These are phyloP conservation scores for Pseudocercospora cruenta DNA, from an alignment of 2,329 filamentous ascomycete genomes.

Conservation along the genomic window DNA sequence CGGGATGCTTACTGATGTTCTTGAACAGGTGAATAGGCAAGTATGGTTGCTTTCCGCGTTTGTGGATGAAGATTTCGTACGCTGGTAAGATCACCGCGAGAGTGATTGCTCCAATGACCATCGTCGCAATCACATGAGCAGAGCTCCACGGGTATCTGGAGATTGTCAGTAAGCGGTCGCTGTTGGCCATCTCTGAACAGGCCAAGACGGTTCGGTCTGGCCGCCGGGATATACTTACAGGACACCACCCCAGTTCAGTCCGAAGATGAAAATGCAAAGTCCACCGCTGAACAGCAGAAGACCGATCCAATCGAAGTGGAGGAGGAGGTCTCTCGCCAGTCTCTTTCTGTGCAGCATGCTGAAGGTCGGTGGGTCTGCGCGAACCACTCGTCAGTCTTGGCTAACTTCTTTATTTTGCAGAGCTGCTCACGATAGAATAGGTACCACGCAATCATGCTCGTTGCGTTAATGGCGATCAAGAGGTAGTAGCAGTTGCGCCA, in stretches of 20 bases:
- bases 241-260: constrained; percentile 35
- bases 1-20: constrained; percentile 20
- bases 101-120: constrained; percentile 29
- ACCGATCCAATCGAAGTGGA: constrained; percentile 33
- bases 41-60: constrained; percentile 28
- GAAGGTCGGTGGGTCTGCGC: constrained; percentile 31
- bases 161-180: background rate
- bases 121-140: constrained; percentile 33
- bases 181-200: background rate
- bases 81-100: constrained; percentile 28
- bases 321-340: constrained; percentile 27
- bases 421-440: constrained; percentile 38
- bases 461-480: constrained; percentile 38
- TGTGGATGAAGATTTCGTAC: constrained; percentile 29
- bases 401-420: too few species aligned
- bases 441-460: constrained; percentile 28
- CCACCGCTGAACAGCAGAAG: constrained; percentile 29
- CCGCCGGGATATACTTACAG: constrained; percentile 17
- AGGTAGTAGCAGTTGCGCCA: constrained; percentile 33
- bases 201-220: background rate
- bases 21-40: constrained; percentile 33
- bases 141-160: constrained; percentile 36
- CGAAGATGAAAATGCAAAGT: constrained; percentile 31
- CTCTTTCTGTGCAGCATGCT: constrained; percentile 32
- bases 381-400: background rate